Base-by-base conservation (phyloP, 2,329 filamentous ascomycete species). In the Calonectria hongkongensis region DNA sequence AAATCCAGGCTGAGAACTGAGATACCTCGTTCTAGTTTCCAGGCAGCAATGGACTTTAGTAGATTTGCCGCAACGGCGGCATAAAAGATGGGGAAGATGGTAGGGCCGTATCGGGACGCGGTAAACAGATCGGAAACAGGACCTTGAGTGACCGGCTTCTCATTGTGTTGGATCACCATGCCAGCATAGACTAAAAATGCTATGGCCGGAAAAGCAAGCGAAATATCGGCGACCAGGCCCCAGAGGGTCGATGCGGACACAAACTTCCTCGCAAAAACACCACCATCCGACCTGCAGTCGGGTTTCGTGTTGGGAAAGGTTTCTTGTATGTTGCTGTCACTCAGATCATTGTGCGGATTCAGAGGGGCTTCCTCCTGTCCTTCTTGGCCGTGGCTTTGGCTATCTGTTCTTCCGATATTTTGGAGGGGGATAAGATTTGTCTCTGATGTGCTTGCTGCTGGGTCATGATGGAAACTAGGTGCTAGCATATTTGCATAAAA, bases 1-100 rank as follows among this genome's bases (percentile, higher is more conserved):
- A 68, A 68, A n/a, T 68, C 69, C 7, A 71, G 47, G 28, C 47
- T 68, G 16, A 68, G 54, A 13, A 71, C 56, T 0, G 64, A 54
- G 45, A 71, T 64, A 25, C 69, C 69, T 15, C 56, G 45, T 33
- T 68, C 65, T 2, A 71, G 65, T 33, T 68, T 68, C 69, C 65
- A 71, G 5, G 54, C 51, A 1, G 69, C 69, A 18, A 66, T n/a
- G 8, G 68, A 27, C 15, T 58, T 66, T 13, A 71, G 30, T n/a
- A 71, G 50, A 54, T 67, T 66, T 6, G 62, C 43, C 27, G 68
- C 68, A 18, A 71, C 56, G n/a, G 68, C 68, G 2, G 68, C 62
- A 51, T 66, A 71, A 16, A 66, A 63, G 39, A 71, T 71, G 21
- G 68, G 68, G 27, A 71, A 71, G 12, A 62, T 4, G 18, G 68